Evolutionary conservation across 805 yeast species (phyloP).

Genomic region (Yamadazyma sp.): DNA sequence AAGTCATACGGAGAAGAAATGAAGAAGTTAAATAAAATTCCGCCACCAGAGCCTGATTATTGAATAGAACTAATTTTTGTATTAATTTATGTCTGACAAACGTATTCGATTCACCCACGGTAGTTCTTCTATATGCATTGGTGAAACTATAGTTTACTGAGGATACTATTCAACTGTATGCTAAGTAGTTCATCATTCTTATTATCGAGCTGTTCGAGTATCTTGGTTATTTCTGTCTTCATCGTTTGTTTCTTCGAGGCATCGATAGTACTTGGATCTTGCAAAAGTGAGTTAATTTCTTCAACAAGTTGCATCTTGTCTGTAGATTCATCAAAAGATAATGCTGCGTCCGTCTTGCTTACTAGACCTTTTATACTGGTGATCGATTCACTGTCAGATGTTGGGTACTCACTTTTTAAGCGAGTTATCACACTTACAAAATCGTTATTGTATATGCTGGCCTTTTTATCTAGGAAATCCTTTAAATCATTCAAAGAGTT

Average conservation of each 20-base stretch:
- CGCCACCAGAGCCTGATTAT: constrained; percentile 17
- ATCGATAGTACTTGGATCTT: background rate
- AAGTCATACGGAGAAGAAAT: constrained; percentile 23
- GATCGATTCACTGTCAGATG: constrained; percentile 15
- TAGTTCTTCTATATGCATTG: too few species aligned
- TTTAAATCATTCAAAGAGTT: constrained; percentile 24
- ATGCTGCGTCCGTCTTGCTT: constrained; percentile 5
- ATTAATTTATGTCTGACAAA: background rate
- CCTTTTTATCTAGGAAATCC: constrained; percentile 22
- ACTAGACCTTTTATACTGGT: constrained; percentile 20
- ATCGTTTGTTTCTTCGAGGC: constrained; percentile 6
- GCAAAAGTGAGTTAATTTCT: constrained; percentile 10
- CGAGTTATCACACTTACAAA: constrained; percentile 22
- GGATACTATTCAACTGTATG: constrained; percentile 21
- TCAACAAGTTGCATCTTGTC: constrained; percentile 8
- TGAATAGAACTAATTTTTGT: constrained; percentile 1
- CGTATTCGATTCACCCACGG: too few species aligned
- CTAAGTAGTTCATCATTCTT: constrained; percentile 23
- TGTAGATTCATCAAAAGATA: constrained; percentile 12
- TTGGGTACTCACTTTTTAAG: constrained; percentile 14
- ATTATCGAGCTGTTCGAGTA: constrained; percentile 16
- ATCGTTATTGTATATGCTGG: constrained; percentile 18
- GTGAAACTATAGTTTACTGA: background rate
- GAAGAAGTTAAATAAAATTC: constrained; percentile 12
- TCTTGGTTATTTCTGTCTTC: constrained; percentile 13